Evolutionary conservation across 805 yeast genomes (phyloP), one percentile per base, ranked within the genome.

Genomic region (Nakazawaea sp.): DNA sequence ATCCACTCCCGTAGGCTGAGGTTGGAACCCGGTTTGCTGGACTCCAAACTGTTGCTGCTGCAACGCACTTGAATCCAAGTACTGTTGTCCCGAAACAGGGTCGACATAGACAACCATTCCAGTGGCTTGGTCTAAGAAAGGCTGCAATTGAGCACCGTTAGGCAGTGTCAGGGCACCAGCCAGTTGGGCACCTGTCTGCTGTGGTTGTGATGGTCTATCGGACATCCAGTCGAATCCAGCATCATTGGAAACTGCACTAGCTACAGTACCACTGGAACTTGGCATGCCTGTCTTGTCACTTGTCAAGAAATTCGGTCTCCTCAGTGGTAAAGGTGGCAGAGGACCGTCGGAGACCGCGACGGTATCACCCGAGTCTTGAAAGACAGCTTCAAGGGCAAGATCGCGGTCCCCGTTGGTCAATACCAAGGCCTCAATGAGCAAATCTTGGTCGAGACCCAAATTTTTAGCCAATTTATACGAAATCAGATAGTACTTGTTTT

Each of bases 101-200:
- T 82, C 89, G 25, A 81, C 72, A 47, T 81, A 82, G 24, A 72
- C 68, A 4, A 80, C 57, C 33, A 75, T 70, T 10, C 90, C 89
- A 0, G 87, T 79, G 6, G 70, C 61, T 2, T 88, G 87, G 47
- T 82, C 89, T 16, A 80, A 66, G 51, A 77, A 82, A 50, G 81
- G 90, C 21, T 33, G 48, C 61, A 81, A 56, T 66, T 76, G 55
- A 64, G 81, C 36, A 55, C 72, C 60, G 51, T 41, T 50, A 53
- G 35, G 50, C 53, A 6, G 45, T 51, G 9, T 49, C 60, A 2
- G 38, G 25, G n/a, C 35, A 15, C 18, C 18, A 11, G 27, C 27
- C 18, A 11, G 26, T 46, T 36, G 59, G 16, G 13, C 16, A 15
- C 18, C 21, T 42, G 40, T 39, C 31, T 36, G 45, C 45, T 36